These are phyloP conservation scores for Kazachstania kunashirensis DNA, from an alignment of 805 yeast genomes.

Conservation along the genomic window DNA sequence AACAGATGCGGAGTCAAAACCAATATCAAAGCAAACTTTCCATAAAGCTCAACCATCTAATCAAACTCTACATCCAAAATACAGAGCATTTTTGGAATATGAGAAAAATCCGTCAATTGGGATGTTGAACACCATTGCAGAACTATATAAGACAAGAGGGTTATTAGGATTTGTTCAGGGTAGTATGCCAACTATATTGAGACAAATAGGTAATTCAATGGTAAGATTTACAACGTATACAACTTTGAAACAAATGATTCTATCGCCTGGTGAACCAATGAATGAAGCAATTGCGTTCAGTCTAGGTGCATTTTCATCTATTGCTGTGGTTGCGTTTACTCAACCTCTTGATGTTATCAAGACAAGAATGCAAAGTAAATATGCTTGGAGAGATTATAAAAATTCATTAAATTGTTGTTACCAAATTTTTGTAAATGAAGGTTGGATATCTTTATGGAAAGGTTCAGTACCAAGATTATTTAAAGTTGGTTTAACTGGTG, in stretches of 20 bases:
- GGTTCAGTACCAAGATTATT: slow-evolving; percentile 61
- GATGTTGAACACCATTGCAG: slow-evolving; percentile 43
- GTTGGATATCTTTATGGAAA: slow-evolving; percentile 39
- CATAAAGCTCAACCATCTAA: slow-evolving; percentile 15
- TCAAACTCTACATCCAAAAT: slow-evolving; percentile 24
- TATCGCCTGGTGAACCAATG: slow-evolving; percentile 36
- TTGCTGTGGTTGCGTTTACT: slow-evolving; percentile 65
- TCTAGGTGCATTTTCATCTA: slow-evolving; percentile 55
- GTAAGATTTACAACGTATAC: slow-evolving; percentile 81
- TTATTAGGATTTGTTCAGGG: slow-evolving; percentile 74
- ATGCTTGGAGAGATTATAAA: slow-evolving; percentile 46
- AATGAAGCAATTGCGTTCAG: slow-evolving; percentile 29
- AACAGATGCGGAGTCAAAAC: background rate
- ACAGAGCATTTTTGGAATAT: slow-evolving; percentile 27
- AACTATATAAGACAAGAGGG: slow-evolving; percentile 68
- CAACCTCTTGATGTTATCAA: slow-evolving; percentile 87
- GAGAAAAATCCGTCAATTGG: slow-evolving; percentile 47
- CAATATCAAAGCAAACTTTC: slow-evolving; percentile 18
- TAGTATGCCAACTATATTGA: slow-evolving; percentile 63
- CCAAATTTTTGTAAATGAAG: slow-evolving; percentile 40
- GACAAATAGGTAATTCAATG: slow-evolving; percentile 72
- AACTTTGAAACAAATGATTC: slow-evolving; percentile 58
- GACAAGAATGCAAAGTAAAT: slow-evolving; percentile 74
- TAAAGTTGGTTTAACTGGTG: slow-evolving; percentile 63
- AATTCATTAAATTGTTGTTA: slow-evolving; percentile 52